These are phyloP conservation scores for Toxicodendron radicans DNA, from an alignment of 345 rosid genomes.

Conservation along the genomic window DNA sequence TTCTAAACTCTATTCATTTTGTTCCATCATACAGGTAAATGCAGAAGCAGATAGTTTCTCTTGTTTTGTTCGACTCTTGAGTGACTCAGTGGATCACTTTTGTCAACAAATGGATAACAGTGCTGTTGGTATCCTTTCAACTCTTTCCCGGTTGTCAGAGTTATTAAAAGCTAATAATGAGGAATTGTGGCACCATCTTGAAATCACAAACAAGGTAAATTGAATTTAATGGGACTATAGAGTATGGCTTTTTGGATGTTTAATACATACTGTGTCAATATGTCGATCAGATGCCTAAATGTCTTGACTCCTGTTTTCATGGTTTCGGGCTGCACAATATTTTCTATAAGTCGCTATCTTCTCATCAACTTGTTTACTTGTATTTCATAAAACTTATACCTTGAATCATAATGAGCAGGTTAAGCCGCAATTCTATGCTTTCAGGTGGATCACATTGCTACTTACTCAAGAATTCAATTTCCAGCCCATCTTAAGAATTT, in stretches of 20 bases:
- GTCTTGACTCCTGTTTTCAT: background rate
- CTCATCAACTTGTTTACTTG: background rate
- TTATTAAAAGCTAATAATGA: constrained; percentile 59
- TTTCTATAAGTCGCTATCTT: too few species aligned
- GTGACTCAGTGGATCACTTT: constrained; percentile 75
- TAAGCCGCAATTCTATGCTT: constrained; percentile 68
- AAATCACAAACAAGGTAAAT: constrained; percentile 50
- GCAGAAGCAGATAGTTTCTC: constrained; percentile 70
- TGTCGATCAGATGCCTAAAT: background rate
- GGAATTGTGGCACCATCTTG: constrained; percentile 73
- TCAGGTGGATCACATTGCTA: constrained; percentile 70
- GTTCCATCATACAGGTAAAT: constrained; percentile 41
- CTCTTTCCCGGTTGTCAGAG: constrained; percentile 59
- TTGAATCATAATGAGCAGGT: constrained; percentile 41
- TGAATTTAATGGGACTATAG: constrained; percentile 3
- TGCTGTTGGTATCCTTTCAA: constrained; percentile 62
- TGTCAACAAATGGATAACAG: constrained; percentile 73
- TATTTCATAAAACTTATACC: background rate
- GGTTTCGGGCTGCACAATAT: too few species aligned
- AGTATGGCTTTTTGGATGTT: background rate
- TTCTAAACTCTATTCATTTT: background rate
- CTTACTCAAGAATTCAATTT: constrained; percentile 74
- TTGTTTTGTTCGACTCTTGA: constrained; percentile 57
- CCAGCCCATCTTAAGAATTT: constrained; percentile 61
- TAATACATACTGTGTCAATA: background rate